phyloP scores from a whole-genome alignment of 257 asterid species.

The Capsicum pubescens region DNA sequence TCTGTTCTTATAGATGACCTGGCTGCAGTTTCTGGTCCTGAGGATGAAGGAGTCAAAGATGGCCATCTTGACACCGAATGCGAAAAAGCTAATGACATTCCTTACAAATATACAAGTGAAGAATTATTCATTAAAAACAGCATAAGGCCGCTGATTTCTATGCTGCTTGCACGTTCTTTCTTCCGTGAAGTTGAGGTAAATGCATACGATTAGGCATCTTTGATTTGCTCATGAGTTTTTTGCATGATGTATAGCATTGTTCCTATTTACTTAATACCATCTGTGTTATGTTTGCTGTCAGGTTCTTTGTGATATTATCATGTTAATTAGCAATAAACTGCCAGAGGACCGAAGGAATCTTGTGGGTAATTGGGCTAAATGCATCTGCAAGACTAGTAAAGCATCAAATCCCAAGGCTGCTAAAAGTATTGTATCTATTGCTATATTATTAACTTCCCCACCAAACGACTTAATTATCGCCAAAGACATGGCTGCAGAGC shows the following conservation, averaged over 20 bases:
- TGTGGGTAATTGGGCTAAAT: constrained; percentile 59
- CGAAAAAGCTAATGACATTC: constrained; percentile 51
- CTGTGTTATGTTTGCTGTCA: constrained; percentile 12
- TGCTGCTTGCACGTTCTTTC: constrained; percentile 60
- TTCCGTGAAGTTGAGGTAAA: constrained; percentile 83
- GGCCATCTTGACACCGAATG: constrained; percentile 41
- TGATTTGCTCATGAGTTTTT: neutral
- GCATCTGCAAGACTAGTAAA: constrained; percentile 56
- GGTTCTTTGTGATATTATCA: constrained; percentile 56
- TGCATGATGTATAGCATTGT: neutral
- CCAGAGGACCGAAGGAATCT: constrained; percentile 59
- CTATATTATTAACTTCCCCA: constrained; percentile 59
- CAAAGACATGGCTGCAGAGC: constrained; percentile 67
- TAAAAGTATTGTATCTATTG: constrained; percentile 59
- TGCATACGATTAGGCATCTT: neutral
- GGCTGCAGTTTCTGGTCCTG: constrained; percentile 53
- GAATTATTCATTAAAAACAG: constrained; percentile 60
- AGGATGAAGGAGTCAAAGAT: constrained; percentile 38
- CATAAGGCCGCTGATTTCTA: constrained; percentile 57
- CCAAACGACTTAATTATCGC: constrained; percentile 63
- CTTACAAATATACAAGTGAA: constrained; percentile 55
- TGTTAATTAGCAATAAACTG: constrained; percentile 64
- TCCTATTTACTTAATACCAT: neutral
- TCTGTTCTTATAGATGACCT: constrained; percentile 58
- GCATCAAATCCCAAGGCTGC: constrained; percentile 65